These are phyloP conservation scores for Yarrowia yakushimensis DNA, from an alignment of 805 yeast genomes.

Conservation along the genomic window DNA sequence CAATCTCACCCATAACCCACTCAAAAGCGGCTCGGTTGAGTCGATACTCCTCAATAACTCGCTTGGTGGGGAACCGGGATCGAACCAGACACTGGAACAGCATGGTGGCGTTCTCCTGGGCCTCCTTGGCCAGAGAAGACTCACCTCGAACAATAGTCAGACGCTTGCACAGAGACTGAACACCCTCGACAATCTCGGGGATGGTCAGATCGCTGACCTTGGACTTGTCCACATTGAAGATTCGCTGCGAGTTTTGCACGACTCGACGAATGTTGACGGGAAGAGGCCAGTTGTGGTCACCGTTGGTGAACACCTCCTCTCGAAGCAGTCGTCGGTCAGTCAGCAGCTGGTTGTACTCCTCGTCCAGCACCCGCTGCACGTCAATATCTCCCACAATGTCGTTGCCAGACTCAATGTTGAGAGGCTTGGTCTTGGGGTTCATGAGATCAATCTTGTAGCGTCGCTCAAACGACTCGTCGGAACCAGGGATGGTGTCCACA, in stretches of 20 bases:
- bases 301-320: slow-evolving; percentile 76
- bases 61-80: slow-evolving; percentile 84
- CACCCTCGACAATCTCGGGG: slow-evolving; percentile 71
- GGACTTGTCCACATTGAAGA: slow-evolving; percentile 87
- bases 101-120: slow-evolving; percentile 87
- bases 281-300: slow-evolving; percentile 95
- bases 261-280: slow-evolving; percentile 97
- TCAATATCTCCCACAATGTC: slow-evolving; percentile 88
- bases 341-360: slow-evolving; percentile 73
- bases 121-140: slow-evolving; percentile 68
- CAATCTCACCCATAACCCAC: slow-evolving; percentile 94
- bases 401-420: slow-evolving; percentile 79
- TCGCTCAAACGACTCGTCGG: slow-evolving; percentile 74
- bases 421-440: slow-evolving; percentile 56
- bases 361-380: slow-evolving; percentile 74
- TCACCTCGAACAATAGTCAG: slow-evolving; percentile 80
- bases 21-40: slow-evolving; percentile 82
- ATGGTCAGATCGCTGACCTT: slow-evolving; percentile 88
- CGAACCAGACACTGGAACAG: slow-evolving; percentile 89
- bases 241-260: slow-evolving; percentile 94
- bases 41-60: slow-evolving; percentile 87
- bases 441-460: slow-evolving; percentile 85
- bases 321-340: slow-evolving; percentile 79
- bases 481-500: slow-evolving; percentile 92
- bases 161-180: slow-evolving; percentile 61